Evolutionary conservation across 805 yeast species (phyloP).

Genomic region (Schwanniomyces occidentalis): DNA sequence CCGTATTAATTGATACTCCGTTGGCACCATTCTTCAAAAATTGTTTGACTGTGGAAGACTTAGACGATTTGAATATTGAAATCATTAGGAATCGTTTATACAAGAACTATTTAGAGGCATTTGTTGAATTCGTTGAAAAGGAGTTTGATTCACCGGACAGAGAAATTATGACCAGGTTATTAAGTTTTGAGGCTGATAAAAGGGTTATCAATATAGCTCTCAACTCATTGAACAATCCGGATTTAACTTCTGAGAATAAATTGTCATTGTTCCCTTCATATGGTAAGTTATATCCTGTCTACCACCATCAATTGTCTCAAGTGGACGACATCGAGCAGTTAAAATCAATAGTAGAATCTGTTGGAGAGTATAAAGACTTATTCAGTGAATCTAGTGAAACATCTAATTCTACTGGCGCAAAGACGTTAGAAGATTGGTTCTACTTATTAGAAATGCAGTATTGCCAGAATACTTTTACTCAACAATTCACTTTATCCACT

Average conservation of each 20-base stretch:
- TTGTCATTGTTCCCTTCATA: slow-evolving; percentile 71
- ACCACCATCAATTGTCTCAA: slow-evolving; percentile 63
- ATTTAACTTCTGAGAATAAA: slow-evolving; percentile 72
- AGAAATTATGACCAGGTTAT: slow-evolving; percentile 75
- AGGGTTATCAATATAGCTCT: slow-evolving; percentile 88
- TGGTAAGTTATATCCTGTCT: slow-evolving; percentile 77
- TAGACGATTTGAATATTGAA: slow-evolving; percentile 95
- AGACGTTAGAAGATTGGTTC: slow-evolving; percentile 89
- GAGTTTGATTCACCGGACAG: slow-evolving; percentile 73
- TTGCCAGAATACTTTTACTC: slow-evolving; percentile 92
- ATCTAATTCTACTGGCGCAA: slow-evolving; percentile 41
- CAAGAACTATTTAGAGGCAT: slow-evolving; percentile 91
- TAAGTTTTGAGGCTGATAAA: slow-evolving; percentile 93
- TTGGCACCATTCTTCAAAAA: slow-evolving; percentile 94
- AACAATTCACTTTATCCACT: slow-evolving; percentile 87
- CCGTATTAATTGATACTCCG: slow-evolving; percentile 95
- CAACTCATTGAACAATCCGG: slow-evolving; percentile 81
- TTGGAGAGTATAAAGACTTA: slow-evolving; percentile 65
- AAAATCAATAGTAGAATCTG: slow-evolving; percentile 58
- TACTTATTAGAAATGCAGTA: slow-evolving; percentile 89
- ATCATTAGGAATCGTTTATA: slow-evolving; percentile 87
- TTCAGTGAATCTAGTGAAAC: slow-evolving; percentile 40
- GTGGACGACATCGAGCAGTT: slow-evolving; percentile 88
- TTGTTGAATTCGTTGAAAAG: slow-evolving; percentile 59
- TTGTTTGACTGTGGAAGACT: slow-evolving; percentile 81